Conservation (phyloP, 768 basidiomycete genomes). For the Boletus tylopilopsis region DNA sequence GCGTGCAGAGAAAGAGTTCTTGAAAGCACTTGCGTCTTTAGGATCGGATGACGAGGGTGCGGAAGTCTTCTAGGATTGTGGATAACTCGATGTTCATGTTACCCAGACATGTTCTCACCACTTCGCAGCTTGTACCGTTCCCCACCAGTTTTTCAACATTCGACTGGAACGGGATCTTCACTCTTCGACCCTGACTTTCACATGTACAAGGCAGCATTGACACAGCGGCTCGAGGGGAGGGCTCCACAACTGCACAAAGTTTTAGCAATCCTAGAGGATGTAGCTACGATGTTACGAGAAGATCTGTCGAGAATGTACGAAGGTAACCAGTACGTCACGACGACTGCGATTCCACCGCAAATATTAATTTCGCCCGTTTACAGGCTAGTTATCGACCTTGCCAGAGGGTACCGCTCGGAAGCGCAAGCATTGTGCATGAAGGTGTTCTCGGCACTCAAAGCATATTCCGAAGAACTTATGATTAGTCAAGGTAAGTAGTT, state of each 20-base stretch:
- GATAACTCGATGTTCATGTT: slow-evolving; percentile 10
- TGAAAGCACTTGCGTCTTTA: slow-evolving; percentile 34
- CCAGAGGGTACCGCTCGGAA: slow-evolving; percentile 44
- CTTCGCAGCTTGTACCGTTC: slow-evolving; percentile 54
- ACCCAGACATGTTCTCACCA: slow-evolving; percentile 45
- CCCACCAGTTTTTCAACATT: slow-evolving; percentile 44
- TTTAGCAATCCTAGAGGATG: slow-evolving; percentile 55
- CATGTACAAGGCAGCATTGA: slow-evolving; percentile 58
- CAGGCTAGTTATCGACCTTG: slow-evolving; percentile 42
- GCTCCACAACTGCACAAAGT: slow-evolving; percentile 59
- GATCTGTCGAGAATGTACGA: slow-evolving; percentile 52
- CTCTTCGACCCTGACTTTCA: slow-evolving; percentile 46
- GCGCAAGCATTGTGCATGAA: slow-evolving; percentile 45
- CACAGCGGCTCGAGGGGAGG: slow-evolving; percentile 61
- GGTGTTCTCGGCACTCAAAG: slow-evolving; percentile 41
- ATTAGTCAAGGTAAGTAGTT: slow-evolving; percentile 34
- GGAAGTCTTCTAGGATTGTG: slow-evolving; percentile 1
- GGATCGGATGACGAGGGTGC: slow-evolving; percentile 17
- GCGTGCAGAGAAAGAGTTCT: slow-evolving; percentile 44
- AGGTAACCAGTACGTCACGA: slow-evolving; percentile 40
- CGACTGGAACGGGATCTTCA: slow-evolving; percentile 36
- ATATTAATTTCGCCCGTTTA: background rate
- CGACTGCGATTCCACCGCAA: background rate
- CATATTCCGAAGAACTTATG: slow-evolving; percentile 30
- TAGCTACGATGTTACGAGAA: slow-evolving; percentile 52